Base-by-base conservation (phyloP, 495 filamentous ascomycete species). In the Terfezia boudieri region DNA sequence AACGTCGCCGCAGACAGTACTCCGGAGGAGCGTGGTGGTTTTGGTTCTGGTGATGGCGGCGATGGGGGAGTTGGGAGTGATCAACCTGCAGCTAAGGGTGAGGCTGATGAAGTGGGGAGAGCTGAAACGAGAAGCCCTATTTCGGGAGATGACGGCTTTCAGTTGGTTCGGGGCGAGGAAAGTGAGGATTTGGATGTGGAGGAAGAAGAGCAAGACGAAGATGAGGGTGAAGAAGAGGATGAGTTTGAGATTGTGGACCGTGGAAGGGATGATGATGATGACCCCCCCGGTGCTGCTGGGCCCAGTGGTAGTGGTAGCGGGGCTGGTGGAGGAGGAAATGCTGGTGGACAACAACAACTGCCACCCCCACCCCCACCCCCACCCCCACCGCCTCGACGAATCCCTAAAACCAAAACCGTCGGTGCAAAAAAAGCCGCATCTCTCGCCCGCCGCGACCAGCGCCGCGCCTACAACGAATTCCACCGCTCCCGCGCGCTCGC, bases 351-450 rank as follows among this genome's bases (percentile, higher is more conserved):
- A 37, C 53, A 10, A 46, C 36, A 37, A 10, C 57, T 9, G 12
- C 23, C 10, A 4, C 36, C 14, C 17, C 20, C 20, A 20, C 38
- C 38, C 10, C 16, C 38, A 43, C 12, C 12, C 41, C 14, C 41
- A 14, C 12, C 35, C 12, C 53, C 52, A 16, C 37, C 51, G 1
- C 35, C 9, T 26, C 38, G 20, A 23, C 49, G 52, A 22, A 26
- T 46, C 32, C 48, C 59, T 9, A 59, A 57, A 9, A 53, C 56
- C 46, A 67, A 70, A 48, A 61, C 51, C 36, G 61, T 74, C 23
- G 72, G 72, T 36, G 60, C 69, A 2, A 74, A 74, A 53, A 74
- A 74, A 56, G 69, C 70, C 9, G 67, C 66, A 49, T 71, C 71
- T 9, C 62, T 74, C 35, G 69, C 70, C 7, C 68, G 67, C 22